These are phyloP conservation scores for Apocynum venetum DNA, from an alignment of 257 asterid genomes.

Conservation along the genomic window DNA sequence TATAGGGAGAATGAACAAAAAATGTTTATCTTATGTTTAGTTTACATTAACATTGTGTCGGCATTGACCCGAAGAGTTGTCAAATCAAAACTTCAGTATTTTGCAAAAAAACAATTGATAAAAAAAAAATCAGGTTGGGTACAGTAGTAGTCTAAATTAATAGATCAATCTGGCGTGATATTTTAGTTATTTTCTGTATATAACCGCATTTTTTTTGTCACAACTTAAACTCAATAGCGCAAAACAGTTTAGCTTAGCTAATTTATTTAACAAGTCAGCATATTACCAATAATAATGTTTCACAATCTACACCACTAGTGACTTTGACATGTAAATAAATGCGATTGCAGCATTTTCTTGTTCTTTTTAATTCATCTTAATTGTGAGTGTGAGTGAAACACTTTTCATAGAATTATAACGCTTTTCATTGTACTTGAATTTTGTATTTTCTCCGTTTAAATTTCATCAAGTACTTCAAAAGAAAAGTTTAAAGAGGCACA, in stretches of 20 bases:
- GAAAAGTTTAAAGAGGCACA: slow-evolving; percentile 9
- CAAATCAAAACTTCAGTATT: background rate
- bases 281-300: no score
- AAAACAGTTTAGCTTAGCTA: no score
- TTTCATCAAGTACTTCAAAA: background rate
- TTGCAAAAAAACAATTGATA: background rate
- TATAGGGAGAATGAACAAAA: background rate
- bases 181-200: background rate
- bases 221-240: no score
- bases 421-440: no score
- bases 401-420: no score
- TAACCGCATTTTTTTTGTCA: no score
- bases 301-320: background rate
- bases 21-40: background rate
- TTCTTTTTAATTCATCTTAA: no score
- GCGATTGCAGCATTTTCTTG: no score
- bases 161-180: background rate
- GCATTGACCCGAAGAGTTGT: slow-evolving; percentile 23
- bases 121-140: background rate
- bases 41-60: slow-evolving; percentile 22
- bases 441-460: no score
- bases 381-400: no score
- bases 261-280: background rate
- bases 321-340: background rate
- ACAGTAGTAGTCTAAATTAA: no score